Percentiles rank a stretch among this genome's conserved stretches.
These are phyloP conservation scores for Trichosporon coremiiforme DNA, from an alignment of 1,284 basidiomycete species.

Conservation along the genomic window DNA sequence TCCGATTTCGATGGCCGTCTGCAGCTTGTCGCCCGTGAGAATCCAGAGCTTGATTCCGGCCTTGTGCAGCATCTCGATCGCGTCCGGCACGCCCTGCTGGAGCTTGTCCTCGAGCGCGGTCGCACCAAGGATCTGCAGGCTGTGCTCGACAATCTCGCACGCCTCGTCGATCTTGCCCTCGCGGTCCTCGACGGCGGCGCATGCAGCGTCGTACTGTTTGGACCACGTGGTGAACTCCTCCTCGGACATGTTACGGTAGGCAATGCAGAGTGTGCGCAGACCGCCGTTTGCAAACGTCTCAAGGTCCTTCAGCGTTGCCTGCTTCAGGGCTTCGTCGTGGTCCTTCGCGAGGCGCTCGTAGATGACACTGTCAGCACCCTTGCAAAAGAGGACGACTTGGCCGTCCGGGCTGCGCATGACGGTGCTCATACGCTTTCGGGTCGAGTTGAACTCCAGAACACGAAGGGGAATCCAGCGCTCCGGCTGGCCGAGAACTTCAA, in stretches of 20 bases:
- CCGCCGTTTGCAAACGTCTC: constrained; percentile 92
- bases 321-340: constrained; percentile 74
- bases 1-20: constrained; percentile 95
- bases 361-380: constrained; percentile 95
- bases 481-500: constrained; percentile 85
- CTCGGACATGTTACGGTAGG: constrained; percentile 76
- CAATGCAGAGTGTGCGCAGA: constrained; percentile 86
- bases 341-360: constrained; percentile 76
- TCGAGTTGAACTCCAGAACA: constrained; percentile 88
- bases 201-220: constrained; percentile 77
- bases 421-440: constrained; percentile 91
- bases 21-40: constrained; percentile 82
- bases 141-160: constrained; percentile 79
- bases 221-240: constrained; percentile 83
- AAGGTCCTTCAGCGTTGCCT: constrained; percentile 79
- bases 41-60: constrained; percentile 96
- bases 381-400: constrained; percentile 80
- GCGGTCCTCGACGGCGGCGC: constrained; percentile 71
- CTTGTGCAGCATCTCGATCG: constrained; percentile 85
- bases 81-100: constrained; percentile 94
- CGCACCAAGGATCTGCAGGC: constrained; percentile 80
- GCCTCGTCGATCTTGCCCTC: constrained; percentile 90
- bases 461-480: constrained; percentile 80
- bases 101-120: constrained; percentile 96
- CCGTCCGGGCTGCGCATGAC: constrained; percentile 82